Percentiles rank a stretch among this genome's conserved stretches.
phyloP scores from a whole-genome alignment of 1,139 yeast species.

The Neolecta irregularis region DNA sequence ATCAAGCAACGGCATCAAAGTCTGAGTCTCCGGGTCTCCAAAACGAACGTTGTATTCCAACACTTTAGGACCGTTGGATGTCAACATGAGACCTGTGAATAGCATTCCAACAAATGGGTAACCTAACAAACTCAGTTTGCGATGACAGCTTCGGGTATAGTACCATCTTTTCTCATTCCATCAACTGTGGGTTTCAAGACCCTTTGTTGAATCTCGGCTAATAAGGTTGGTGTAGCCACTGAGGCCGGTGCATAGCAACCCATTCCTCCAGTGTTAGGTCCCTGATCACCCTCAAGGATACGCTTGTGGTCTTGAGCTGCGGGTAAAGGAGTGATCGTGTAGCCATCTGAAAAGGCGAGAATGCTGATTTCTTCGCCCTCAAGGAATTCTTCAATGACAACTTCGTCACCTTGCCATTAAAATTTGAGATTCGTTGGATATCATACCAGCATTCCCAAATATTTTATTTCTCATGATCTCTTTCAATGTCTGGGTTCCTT shows the following conservation, averaged over 20 bases:
- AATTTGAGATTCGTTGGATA: not conserved
- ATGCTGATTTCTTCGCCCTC: slow-evolving; percentile 96
- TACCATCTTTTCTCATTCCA: slow-evolving; percentile 83
- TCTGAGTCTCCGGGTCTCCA: slow-evolving; percentile 98
- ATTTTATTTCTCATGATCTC: slow-evolving; percentile 81
- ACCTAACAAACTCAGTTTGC: slow-evolving; percentile 21
- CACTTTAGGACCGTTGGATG: slow-evolving; percentile 76
- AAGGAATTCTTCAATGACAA: slow-evolving; percentile 87
- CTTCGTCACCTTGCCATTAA: slow-evolving; percentile 41
- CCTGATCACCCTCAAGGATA: slow-evolving; percentile 81
- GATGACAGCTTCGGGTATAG: not conserved
- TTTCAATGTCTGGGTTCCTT: slow-evolving; percentile 69
- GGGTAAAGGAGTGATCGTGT: slow-evolving; percentile 77
- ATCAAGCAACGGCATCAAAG: slow-evolving; percentile 72
- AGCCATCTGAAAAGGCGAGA: slow-evolving; percentile 86
- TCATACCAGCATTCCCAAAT: slow-evolving; percentile 75
- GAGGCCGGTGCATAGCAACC: slow-evolving; percentile 99
- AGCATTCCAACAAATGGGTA: slow-evolving; percentile 90
- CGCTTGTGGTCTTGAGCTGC: slow-evolving; percentile 98
- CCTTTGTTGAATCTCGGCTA: slow-evolving; percentile 51
- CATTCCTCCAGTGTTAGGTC: slow-evolving; percentile 98
- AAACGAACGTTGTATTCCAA: slow-evolving; percentile 94
- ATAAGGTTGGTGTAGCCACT: slow-evolving; percentile 54
- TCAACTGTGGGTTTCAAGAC: slow-evolving; percentile 83
- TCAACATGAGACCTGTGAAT: slow-evolving; percentile 91